Base-by-base conservation (phyloP, 768 basidiomycete genomes). In the Termitomyces sp. region DNA sequence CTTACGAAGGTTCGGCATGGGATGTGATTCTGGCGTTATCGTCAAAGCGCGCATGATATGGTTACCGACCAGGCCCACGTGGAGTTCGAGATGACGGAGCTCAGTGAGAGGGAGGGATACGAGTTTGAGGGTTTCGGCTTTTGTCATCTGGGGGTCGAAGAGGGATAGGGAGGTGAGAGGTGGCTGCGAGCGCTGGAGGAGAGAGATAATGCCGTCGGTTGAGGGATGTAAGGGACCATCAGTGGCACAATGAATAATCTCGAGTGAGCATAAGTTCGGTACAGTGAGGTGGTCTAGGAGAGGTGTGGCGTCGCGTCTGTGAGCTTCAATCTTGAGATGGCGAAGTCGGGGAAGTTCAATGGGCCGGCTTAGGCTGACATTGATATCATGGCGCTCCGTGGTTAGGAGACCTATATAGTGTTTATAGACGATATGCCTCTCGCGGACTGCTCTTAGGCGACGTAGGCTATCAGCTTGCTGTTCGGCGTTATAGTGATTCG, bases 271-370 rank as follows among this genome's bases (percentile, higher is more conserved):
- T 11, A 65, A 38, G 7, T n/a, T 45, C 2, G 49, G 64, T n/a
- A 59, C 53, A 12, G 2, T 44, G 4, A 65, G 33, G 32, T 40
- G 55, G 40, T 53, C 20, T 8, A 62, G 55, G 3, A 62, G 38
- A 9, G 59, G 54, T 13, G 24, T 46, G 11, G 58, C 42, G 6
- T 60, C 61, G 20, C 44, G 38, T 32, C 7, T 28, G 55, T 59
- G 51, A 28, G 58, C 54, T 51, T 65, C 54, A 12, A 65, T 33
- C 40, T 54, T 59, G 32, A 65, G 58, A 50, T 20, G 39, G 15
- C 58, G 61, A 22, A 65, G 64, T 8, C 40, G 18, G 0, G 64
- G 61, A 7, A 65, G 44, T 0, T 49, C 55, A 3, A 65, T 56
- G 32, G 53, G 46, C 7, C 32, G 33, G 1, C 33, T 12, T 20